Evolutionary conservation across 2,329 filamentous ascomycete genomes (phyloP).

Genomic region (Hortaea werneckii): DNA sequence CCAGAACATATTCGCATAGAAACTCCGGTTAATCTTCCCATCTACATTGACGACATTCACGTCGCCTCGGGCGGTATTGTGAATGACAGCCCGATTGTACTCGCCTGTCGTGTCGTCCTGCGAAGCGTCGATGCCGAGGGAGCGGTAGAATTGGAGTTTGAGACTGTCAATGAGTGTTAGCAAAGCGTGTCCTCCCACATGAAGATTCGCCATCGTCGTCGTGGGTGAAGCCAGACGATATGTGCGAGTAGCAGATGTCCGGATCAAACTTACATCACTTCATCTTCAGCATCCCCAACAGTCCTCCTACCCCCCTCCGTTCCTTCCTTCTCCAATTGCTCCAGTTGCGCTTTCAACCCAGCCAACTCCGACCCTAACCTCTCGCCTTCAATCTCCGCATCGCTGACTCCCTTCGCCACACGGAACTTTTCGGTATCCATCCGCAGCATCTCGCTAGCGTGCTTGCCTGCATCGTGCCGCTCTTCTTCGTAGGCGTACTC

Average conservation of each 20-base stretch:
- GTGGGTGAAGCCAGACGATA: too few species aligned
- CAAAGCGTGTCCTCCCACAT: neutral
- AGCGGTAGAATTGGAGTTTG: constrained; percentile 82
- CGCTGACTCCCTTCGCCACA: constrained; percentile 79
- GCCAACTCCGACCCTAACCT: constrained; percentile 70
- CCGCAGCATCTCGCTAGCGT: constrained; percentile 73
- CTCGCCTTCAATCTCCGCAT: constrained; percentile 91
- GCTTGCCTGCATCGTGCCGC: constrained; percentile 65
- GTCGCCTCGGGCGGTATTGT: constrained; percentile 78
- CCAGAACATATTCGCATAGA: constrained; percentile 97
- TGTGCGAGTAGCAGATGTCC: too few species aligned
- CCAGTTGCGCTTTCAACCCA: constrained; percentile 62
- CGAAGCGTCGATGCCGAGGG: constrained; percentile 82
- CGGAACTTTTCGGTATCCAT: constrained; percentile 92
- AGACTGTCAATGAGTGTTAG: constrained; percentile 38
- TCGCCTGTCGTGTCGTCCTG: constrained; percentile 62
- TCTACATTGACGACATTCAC: constrained; percentile 93
- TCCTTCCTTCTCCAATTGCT: constrained; percentile 78
- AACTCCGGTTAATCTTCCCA: constrained; percentile 72
- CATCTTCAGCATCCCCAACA: constrained; percentile 35
- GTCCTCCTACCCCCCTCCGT: constrained; percentile 59
- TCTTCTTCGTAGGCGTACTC: constrained; percentile 69
- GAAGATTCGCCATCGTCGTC: neutral
- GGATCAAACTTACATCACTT: constrained; percentile 32
- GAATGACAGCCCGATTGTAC: constrained; percentile 74